Base-by-base conservation (phyloP, 2,329 filamentous ascomycete genomes). In the Ambrosiella cleistominuta region DNA sequence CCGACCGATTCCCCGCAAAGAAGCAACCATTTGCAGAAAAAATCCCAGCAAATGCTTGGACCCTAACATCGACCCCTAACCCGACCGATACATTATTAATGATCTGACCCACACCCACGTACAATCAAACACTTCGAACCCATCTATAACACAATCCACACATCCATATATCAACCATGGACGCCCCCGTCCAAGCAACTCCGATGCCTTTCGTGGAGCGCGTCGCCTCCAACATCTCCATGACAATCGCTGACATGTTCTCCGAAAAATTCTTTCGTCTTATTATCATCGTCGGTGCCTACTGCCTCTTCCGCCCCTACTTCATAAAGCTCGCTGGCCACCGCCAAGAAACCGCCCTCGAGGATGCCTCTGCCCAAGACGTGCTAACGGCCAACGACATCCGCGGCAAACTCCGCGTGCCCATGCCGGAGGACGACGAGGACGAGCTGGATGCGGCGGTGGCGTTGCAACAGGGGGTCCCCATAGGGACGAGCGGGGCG, bases 241-340 rank as follows among this genome's bases (percentile, higher is more conserved):
- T 70, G 38, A 72, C 75, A 27, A 73, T 83, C 62, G 68, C 70
- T 62, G 71, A 69, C 61, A 75, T 82, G 73, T 71, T 74, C 1
- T 65, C 68, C 9, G 70, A 79, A 63, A 71, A 75, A 47, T 81
- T 76, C 74, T 75, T 93, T 64, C 85, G 87, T 53, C 75, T 93
- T 60, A 70, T 88, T 63, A 75, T 81, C 63, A 78, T 88, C 61
- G 78, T 88, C 17, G 80, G 87, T 65, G 82, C 79, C 58, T 94
- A 91, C 72, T 67, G 82, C 62, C 76, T 93, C 56, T 65, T 88
- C 27, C 81, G 88, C 0, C 86, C 86, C 0, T 88, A 88, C 67
- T 69, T 90, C 56, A 75, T 90, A 65, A 84, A 83, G 66, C 69
- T 81, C 42, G 81, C 81, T 64, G 79, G 76, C 61, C 80, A 78